Percentiles rank a stretch among this genome's conserved stretches.
Evolutionary conservation across 2,329 filamentous ascomycete species (phyloP).

Genomic region (Myriosclerotinia curreyana): DNA sequence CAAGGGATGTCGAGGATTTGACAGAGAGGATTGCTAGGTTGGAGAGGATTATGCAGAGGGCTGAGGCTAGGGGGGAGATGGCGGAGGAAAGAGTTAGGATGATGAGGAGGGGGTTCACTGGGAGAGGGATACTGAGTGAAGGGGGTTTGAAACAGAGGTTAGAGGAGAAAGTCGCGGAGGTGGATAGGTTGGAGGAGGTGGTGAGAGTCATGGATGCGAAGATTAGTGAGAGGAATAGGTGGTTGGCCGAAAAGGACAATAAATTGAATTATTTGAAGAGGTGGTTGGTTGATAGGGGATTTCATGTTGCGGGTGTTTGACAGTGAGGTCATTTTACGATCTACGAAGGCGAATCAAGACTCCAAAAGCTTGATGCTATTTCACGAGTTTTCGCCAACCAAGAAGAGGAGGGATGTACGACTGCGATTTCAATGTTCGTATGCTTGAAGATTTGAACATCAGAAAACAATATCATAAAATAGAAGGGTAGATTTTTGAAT

Average conservation of each 20-base stretch:
- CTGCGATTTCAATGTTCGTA: neutral
- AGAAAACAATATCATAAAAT: neutral
- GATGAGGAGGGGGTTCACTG: conserved; percentile 11
- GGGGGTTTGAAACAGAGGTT: neutral
- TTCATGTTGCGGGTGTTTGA: conserved; percentile 14
- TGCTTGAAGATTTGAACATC: neutral
- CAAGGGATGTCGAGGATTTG: neutral
- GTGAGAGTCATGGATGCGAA: neutral
- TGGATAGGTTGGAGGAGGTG: neutral
- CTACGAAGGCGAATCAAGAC: neutral
- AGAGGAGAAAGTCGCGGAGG: neutral
- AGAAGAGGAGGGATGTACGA: neutral
- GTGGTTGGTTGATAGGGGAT: conserved; percentile 2
- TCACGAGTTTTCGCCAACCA: neutral
- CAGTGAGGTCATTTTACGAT: neutral
- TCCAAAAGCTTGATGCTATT: neutral
- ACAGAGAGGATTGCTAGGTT: neutral
- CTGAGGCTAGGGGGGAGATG: neutral
- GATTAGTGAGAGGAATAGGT: neutral
- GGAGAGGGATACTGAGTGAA: neutral
- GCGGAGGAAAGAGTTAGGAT: conserved; percentile 11
- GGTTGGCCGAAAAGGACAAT: conserved; percentile 3
- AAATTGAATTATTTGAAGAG: conserved; percentile 4
- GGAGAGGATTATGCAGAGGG: neutral
- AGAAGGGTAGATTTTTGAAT: neutral